phyloP scores from a whole-genome alignment of 805 yeast genomes.

The Isabelozyma gotoi region DNA sequence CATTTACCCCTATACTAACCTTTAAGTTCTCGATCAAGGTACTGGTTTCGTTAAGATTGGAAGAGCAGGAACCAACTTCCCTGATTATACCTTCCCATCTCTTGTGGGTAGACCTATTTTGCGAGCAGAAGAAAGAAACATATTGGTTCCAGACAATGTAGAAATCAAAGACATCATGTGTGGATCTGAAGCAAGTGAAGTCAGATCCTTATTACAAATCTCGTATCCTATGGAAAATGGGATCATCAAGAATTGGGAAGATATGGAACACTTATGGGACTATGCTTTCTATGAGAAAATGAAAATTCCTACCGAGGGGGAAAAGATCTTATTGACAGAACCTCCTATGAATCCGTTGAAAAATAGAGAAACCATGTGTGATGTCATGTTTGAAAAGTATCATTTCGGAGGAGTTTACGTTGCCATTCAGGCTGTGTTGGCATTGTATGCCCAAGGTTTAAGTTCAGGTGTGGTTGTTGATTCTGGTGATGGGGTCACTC shows the following conservation, averaged over 20 bases:
- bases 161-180: conserved; percentile 97
- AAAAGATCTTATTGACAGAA: conserved; percentile 86
- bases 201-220: conserved; percentile 84
- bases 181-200: conserved; percentile 92
- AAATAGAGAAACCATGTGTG: conserved; percentile 89
- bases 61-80: conserved; percentile 94
- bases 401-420: conserved; percentile 91
- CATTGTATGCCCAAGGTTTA: conserved; percentile 94
- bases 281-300: conserved; percentile 92
- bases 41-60: conserved; percentile 98
- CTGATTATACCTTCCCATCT: conserved; percentile 95
- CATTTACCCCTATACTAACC: conserved; percentile 6
- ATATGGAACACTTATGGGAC: conserved; percentile 98
- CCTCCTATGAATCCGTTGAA: conserved; percentile 97
- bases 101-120: conserved; percentile 89
- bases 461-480: conserved; percentile 98
- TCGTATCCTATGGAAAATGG: conserved; percentile 99
- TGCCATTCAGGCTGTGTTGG: conserved; percentile 97
- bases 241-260: conserved; percentile 96
- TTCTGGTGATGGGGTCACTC: conserved; percentile 98
- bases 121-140: conserved; percentile 89
- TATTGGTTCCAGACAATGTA: conserved; percentile 51
- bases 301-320: conserved; percentile 71
- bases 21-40: conserved; percentile 91
- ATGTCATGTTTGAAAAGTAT: conserved; percentile 89